Percentiles rank a stretch among this genome's conserved stretches.
Evolutionary conservation across 2,329 filamentous ascomycete genomes (phyloP).

Genomic region (Parafenestella ontariensis): DNA sequence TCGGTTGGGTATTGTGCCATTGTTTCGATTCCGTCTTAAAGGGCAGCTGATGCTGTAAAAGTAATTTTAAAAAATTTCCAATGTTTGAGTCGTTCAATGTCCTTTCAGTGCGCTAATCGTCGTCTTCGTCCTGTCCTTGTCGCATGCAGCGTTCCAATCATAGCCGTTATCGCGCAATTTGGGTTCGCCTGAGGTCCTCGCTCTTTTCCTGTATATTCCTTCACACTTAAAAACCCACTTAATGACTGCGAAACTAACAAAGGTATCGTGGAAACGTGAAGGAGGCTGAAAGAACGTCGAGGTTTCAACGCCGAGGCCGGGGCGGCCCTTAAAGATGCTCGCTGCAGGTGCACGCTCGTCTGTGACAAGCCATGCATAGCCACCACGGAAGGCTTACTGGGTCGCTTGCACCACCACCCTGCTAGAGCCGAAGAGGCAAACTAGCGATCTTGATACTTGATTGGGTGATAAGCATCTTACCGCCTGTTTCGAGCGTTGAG

Average conservation of each 20-base stretch:
- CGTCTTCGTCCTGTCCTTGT: constrained; percentile 21
- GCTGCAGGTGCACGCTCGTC: constrained; percentile 15
- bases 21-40: neutral
- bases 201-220: neutral
- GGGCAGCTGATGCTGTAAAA: neutral
- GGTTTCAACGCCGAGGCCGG: constrained; percentile 14
- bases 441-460: constrained; percentile 3
- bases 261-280: constrained; percentile 6
- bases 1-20: constrained; percentile 25
- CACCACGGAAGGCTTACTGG: constrained; percentile 17
- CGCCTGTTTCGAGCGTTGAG: constrained; percentile 1
- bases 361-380: constrained; percentile 20
- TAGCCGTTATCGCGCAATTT: constrained; percentile 20
- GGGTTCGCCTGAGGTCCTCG: constrained; percentile 9
- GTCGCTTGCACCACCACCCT: constrained; percentile 4
- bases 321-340: constrained; percentile 16
- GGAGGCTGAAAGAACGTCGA: constrained; percentile 11
- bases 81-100: constrained; percentile 1
- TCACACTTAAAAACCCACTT: neutral
- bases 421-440: constrained; percentile 5
- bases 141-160: constrained; percentile 23
- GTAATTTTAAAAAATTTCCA: neutral
- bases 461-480: constrained; percentile 16
- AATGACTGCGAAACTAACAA: constrained; percentile 12
- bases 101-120: constrained; percentile 22